These are phyloP conservation scores for Brasilioporus rufonigricans DNA, from an alignment of 768 basidiomycete species.

Conservation along the genomic window DNA sequence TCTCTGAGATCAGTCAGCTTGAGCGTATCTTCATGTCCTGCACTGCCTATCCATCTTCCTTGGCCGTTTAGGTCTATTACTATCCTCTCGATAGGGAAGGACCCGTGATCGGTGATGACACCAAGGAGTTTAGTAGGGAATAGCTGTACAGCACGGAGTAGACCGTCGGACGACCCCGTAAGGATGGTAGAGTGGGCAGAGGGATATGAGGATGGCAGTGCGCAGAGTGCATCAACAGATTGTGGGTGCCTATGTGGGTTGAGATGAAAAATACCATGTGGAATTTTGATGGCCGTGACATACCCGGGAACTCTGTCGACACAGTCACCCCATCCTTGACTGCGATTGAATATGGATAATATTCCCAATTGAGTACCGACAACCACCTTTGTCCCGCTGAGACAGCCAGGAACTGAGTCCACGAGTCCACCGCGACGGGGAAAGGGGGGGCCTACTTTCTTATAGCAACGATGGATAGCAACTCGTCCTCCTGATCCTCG, in stretches of 20 bases:
- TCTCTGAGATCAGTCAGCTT: slow-evolving; percentile 82
- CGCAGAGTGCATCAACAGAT: slow-evolving; percentile 84
- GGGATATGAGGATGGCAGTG: slow-evolving; percentile 60
- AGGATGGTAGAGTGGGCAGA: slow-evolving; percentile 69
- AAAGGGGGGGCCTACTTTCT: slow-evolving; percentile 54
- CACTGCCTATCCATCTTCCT: slow-evolving; percentile 88
- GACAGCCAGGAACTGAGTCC: not conserved
- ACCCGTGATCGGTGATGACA: slow-evolving; percentile 87
- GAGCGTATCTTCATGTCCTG: slow-evolving; percentile 84
- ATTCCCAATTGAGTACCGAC: slow-evolving; percentile 91
- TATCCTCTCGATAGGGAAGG: slow-evolving; percentile 89
- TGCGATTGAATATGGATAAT: slow-evolving; percentile 85
- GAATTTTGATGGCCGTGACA: slow-evolving; percentile 20
- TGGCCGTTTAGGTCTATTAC: slow-evolving; percentile 56
- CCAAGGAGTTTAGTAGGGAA: slow-evolving; percentile 89
- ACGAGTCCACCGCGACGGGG: not conserved
- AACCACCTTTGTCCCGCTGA: slow-evolving; percentile 73
- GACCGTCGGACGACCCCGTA: slow-evolving; percentile 90
- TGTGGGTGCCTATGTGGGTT: slow-evolving; percentile 71
- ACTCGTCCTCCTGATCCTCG: slow-evolving; percentile 94
- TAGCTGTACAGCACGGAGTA: slow-evolving; percentile 82
- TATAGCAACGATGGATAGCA: slow-evolving; percentile 82
- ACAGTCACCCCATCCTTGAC: slow-evolving; percentile 87
- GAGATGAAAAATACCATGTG: slow-evolving; percentile 8
- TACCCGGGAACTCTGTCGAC: slow-evolving; percentile 89